Evolutionary conservation across 352 stramenopile genomes (phyloP).

Genomic region (Pythium myriotylum): DNA sequence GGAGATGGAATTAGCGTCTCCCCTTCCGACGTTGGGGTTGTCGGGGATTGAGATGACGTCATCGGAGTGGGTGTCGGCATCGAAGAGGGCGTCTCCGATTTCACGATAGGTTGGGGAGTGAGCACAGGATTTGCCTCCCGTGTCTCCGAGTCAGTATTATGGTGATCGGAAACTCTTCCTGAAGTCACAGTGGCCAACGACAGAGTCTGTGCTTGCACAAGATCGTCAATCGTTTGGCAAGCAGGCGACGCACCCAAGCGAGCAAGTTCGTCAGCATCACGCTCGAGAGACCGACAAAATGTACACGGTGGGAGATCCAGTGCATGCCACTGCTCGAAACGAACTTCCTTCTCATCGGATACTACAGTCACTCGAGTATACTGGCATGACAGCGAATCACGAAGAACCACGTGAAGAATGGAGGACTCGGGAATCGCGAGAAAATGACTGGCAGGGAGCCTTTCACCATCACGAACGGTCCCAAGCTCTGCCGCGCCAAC

Average conservation of each 20-base stretch:
- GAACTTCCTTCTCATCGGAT: background rate
- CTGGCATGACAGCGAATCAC: conserved; percentile 26
- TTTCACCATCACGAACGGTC: background rate
- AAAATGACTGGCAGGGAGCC: background rate
- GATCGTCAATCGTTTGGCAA: conserved; percentile 23
- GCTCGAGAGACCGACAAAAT: conserved; percentile 20
- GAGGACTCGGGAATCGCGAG: conserved; percentile 19
- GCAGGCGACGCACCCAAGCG: background rate
- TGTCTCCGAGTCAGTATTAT: background rate
- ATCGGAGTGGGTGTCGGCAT: background rate
- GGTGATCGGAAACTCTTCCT: background rate
- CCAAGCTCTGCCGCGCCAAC: conserved; percentile 9
- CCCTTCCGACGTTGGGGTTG: no score
- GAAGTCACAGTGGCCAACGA: background rate
- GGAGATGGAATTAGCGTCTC: no score
- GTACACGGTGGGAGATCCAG: conserved; percentile 25
- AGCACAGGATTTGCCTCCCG: background rate
- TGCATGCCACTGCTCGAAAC: conserved; percentile 25
- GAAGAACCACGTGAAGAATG: conserved; percentile 27
- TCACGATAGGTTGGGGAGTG: background rate
- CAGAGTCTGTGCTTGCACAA: conserved; percentile 11
- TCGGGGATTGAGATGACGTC: background rate
- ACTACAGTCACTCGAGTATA: conserved; percentile 26
- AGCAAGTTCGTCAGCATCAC: background rate
- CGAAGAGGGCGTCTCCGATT: background rate